Evolutionary conservation across 768 basidiomycete genomes (phyloP), one percentile per base, ranked within the genome.

Genomic region (Gloeophyllum trabeum): DNA sequence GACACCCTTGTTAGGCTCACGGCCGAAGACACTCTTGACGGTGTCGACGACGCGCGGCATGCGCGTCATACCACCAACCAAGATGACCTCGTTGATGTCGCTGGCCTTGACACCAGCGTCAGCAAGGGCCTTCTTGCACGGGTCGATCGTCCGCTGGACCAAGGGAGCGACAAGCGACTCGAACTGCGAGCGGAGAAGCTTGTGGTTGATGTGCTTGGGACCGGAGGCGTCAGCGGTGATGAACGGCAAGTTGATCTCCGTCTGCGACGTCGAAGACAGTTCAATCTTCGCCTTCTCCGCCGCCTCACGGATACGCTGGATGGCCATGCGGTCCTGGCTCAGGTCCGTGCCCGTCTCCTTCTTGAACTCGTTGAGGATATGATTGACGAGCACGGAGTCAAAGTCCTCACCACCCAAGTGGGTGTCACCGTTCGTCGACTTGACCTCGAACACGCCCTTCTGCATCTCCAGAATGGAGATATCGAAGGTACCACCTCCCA

Each of bases 201-300:
- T 93, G 48, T 70, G 54, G 76, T 98, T 98, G 70, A 99, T 91
- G 64, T 99, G 96, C 67, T 93, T 93, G 41, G 96, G 90, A 6
- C 94, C 96, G 4, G 81, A 75, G 5, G 88, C 89, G 55, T 92
- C 92, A 19, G 92, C 91, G 37, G 94, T 93, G 67, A 99, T 94
- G 75, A 97, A 99, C 2, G 96, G 96, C 51, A 98, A 61, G 63
- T 96, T 97, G 66, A 98, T 79, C 61, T 99, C 96, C 23, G 96
- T 99, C 60, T 97, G 89, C 0, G 85, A 70, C 2, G 93, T 88
- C 7, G 89, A 92, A 7, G 92, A 97, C 20, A 99, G 70, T 59
- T 98, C 94, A 40, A 96, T 93, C 78, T 99, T 99, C 50, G 96
- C 96, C 71, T 97, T 97, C 73, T 99, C 96, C 10, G 94, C 91